These are phyloP conservation scores for Polyporus tsugae DNA, from an alignment of 1,284 basidiomycete species.

Conservation along the genomic window DNA sequence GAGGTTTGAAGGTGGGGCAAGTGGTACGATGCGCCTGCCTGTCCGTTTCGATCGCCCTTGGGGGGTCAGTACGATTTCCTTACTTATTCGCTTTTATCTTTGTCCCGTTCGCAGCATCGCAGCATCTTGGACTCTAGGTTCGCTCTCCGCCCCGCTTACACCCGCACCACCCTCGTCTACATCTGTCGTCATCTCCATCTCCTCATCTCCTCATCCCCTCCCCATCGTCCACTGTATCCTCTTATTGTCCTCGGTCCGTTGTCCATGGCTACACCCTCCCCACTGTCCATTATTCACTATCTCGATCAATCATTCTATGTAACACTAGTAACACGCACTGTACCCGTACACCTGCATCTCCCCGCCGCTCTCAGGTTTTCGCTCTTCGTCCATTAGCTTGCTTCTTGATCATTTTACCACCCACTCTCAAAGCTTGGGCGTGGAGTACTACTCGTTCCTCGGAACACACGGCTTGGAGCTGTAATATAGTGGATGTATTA, in stretches of 20 bases:
- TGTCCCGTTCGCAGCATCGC: background rate
- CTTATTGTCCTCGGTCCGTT: background rate
- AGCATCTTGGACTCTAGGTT: background rate
- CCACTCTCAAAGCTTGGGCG: background rate
- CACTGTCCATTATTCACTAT: constrained; percentile 1
- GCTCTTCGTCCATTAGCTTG: background rate
- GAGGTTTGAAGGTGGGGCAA: constrained; percentile 3
- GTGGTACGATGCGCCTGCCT: constrained; percentile 13
- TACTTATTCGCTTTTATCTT: background rate
- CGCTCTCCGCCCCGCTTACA: background rate
- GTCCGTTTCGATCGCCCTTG: background rate
- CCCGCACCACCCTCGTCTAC: background rate
- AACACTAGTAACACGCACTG: constrained; percentile 1
- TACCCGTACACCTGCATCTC: background rate
- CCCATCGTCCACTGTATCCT: background rate
- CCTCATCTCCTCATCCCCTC: background rate
- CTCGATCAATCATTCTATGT: background rate
- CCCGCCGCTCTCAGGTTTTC: background rate
- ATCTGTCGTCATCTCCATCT: background rate
- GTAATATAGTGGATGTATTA: constrained; percentile 2
- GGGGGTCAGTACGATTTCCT: background rate
- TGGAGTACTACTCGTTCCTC: background rate
- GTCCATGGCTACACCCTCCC: background rate
- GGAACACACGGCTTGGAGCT: background rate
- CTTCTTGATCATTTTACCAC: background rate